Base-by-base conservation (phyloP, 2,329 filamentous ascomycete genomes). In the Amauroascus verrucosus region DNA sequence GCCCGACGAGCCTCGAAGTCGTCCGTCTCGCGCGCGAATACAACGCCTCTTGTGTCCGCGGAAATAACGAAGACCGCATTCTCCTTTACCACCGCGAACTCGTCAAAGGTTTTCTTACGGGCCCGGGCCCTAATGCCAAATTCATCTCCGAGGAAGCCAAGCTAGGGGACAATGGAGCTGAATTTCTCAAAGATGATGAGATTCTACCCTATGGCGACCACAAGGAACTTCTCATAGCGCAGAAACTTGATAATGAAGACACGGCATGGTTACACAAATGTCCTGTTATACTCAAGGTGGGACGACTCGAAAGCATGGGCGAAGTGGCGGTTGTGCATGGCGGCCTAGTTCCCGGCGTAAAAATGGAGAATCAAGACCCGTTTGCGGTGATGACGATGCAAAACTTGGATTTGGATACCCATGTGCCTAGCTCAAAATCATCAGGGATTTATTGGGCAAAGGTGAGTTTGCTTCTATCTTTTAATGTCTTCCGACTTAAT, bases 351-450 rank as follows among this genome's bases (percentile, higher is more conserved):
- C 88, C 91, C 0, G 85, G 83, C 4, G 72, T 95, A 0, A 68
- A 78, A 0, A 74, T 95, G 13, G 75, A 83, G 44, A 73, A 78
- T 49, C 91, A 85, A 61, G 80, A 96, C 67, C 85, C 89, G 0
- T 83, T 81, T 67, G 83, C 85, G 49, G 85, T 86, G 38, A 96
- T 96, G 89, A 93, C 88, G 65, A 94, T 98, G 87, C 82, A 89
- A 54, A 86, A 83, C 6, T 79, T 95, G 51, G 76, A 86, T 60
- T 76, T 82, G 16, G 70, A 75, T 9, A 82, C 80, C 9, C 77
- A 81, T 55, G 70, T 80, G 11, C 82, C 81, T 3, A 80, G 73
- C 51, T 72, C 72, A 58, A 74, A 62, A 57, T 69, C 61, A 51
- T 69, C 65, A 4, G 85, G 84, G 48, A 75, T 78, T 32, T 77